phyloP scores from a whole-genome alignment of 805 yeast species.

The Ogataea populi-albae region DNA sequence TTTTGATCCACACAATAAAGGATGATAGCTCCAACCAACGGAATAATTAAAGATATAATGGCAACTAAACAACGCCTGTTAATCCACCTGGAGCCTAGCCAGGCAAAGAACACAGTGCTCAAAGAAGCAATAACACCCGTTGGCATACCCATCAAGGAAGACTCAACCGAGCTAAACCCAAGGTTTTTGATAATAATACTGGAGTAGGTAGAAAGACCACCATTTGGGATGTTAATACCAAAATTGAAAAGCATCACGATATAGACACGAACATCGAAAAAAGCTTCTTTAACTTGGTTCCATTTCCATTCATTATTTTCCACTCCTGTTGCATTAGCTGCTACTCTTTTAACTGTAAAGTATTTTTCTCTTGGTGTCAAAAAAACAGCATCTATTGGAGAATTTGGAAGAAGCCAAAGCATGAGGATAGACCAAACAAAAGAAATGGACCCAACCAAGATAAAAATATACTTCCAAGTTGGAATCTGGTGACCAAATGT shows the following conservation, averaged over 20 bases:
- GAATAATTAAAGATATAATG: conserved; percentile 13
- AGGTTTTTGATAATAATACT: conserved; percentile 32
- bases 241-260: conserved; percentile 39
- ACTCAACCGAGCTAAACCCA: conserved; percentile 23
- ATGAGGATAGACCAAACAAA: conserved; percentile 34
- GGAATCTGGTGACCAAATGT: conserved; percentile 25
- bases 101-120: conserved; percentile 17
- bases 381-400: conserved; percentile 47
- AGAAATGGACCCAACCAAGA: conserved; percentile 53
- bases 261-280: conserved; percentile 38
- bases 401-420: conserved; percentile 44
- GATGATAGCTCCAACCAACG: conserved; percentile 18
- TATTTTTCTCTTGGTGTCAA: conserved; percentile 46
- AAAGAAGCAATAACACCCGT: conserved; percentile 21
- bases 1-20: conserved; percentile 15
- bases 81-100: conserved; percentile 11
- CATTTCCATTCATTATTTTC: conserved; percentile 42
- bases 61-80: conserved; percentile 15
- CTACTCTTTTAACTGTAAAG: conserved; percentile 42
- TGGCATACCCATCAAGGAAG: conserved; percentile 21
- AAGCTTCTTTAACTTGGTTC: conserved; percentile 42
- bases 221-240: conserved; percentile 33
- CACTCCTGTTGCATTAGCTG: conserved; percentile 36
- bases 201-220: conserved; percentile 40
- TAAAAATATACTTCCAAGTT: conserved; percentile 51